phyloP scores from a whole-genome alignment of 208 protist genomes.

The Trypanosoma theileri region DNA sequence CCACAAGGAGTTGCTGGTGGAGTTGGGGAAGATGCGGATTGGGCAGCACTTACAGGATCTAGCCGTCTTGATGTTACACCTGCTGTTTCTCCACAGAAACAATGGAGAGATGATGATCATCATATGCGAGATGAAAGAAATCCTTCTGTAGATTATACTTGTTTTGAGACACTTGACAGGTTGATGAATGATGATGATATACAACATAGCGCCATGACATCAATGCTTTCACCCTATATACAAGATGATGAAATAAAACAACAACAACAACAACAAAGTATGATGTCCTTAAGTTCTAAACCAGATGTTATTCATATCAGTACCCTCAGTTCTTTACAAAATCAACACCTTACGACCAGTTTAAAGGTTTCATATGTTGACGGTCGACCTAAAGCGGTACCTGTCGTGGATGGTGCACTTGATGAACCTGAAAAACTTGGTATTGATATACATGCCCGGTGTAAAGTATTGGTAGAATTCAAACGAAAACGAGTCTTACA shows the following conservation, averaged over 20 bases:
- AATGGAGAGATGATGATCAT: constrained; percentile 15
- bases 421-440: constrained; percentile 54
- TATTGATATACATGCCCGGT: constrained; percentile 51
- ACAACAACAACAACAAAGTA: constrained; percentile 14
- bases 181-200: constrained; percentile 25
- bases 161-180: constrained; percentile 24
- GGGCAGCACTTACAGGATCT: constrained; percentile 12
- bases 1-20: too few relatives aligned
- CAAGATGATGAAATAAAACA: constrained; percentile 24
- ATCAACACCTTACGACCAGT: constrained; percentile 74
- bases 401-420: constrained; percentile 34
- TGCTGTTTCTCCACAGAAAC: constrained; percentile 24
- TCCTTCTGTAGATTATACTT: constrained; percentile 23
- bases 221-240: constrained; percentile 5
- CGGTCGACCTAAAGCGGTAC: constrained; percentile 56
- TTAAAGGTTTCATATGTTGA: constrained; percentile 52
- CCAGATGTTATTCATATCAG: constrained; percentile 92
- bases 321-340: constrained; percentile 93
- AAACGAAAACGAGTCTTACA: constrained; percentile 85
- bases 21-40: constrained; percentile 9
- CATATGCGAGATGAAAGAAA: neutral
- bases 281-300: constrained; percentile 10
- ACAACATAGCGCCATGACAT: neutral
- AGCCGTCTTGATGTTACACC: constrained; percentile 17
- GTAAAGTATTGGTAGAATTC: constrained; percentile 90